Conservation (phyloP, 805 yeast genomes). For the Schwanniomyces occidentalis region DNA sequence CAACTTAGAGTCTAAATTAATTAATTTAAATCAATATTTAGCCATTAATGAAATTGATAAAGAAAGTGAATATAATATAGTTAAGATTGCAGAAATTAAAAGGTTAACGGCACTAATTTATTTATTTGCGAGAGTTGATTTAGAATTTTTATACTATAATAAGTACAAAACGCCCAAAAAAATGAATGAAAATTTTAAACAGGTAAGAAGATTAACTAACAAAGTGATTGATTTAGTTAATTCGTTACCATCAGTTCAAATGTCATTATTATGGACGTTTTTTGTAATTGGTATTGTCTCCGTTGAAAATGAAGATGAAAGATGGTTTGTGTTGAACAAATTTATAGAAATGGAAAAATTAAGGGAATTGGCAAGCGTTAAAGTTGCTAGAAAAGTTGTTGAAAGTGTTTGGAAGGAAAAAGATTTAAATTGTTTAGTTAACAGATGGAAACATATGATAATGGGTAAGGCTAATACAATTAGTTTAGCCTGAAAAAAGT, state of each 20-base stretch:
- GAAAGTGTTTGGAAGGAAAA: conserved; percentile 41
- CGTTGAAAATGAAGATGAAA: conserved; percentile 27
- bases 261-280: conserved; percentile 43
- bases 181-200: conserved; percentile 6
- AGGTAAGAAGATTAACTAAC: background rate
- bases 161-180: conserved; percentile 6
- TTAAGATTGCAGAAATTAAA: conserved; percentile 5
- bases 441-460: conserved; percentile 40
- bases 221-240: conserved; percentile 7
- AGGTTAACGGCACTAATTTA: conserved; percentile 2
- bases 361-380: conserved; percentile 39
- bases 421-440: conserved; percentile 26
- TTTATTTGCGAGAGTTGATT: conserved; percentile 4
- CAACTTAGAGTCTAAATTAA: conserved; percentile 23
- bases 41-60: conserved; percentile 1
- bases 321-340: conserved; percentile 39
- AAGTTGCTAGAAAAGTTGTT: conserved; percentile 34
- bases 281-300: conserved; percentile 39
- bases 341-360: conserved; percentile 33
- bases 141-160: conserved; percentile 8
- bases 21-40: conserved; percentile 20
- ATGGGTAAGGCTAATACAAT: conserved; percentile 33
- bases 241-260: conserved; percentile 19
- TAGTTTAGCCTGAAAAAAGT: conserved; percentile 42
- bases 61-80: background rate